These are phyloP conservation scores for Tephrocybe sp. DNA, from an alignment of 768 basidiomycete genomes.

Conservation along the genomic window DNA sequence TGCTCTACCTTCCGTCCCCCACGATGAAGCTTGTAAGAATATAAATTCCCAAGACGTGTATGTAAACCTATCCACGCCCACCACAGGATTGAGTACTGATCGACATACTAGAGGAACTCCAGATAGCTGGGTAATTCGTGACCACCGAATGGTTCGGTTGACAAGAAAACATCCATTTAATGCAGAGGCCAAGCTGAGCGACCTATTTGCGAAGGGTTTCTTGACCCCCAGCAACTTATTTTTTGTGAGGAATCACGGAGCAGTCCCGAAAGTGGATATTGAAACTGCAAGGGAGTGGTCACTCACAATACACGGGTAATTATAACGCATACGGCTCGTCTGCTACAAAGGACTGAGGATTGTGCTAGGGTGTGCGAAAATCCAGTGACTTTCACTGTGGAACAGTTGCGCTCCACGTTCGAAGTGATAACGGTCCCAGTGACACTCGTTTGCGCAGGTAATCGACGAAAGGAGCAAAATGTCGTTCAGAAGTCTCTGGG, in stretches of 20 bases:
- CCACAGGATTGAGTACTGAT: not conserved
- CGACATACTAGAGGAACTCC: slow-evolving; percentile 17
- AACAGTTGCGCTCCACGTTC: slow-evolving; percentile 46
- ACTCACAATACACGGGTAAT: slow-evolving; percentile 41
- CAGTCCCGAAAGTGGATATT: slow-evolving; percentile 48
- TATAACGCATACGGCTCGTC: too few relatives aligned
- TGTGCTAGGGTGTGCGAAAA: slow-evolving; percentile 36
- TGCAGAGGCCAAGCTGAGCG: slow-evolving; percentile 45
- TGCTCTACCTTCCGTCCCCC: slow-evolving; percentile 4
- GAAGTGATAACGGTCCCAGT: slow-evolving; percentile 56
- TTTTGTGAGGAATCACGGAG: slow-evolving; percentile 66
- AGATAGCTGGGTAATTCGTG: slow-evolving; percentile 29
- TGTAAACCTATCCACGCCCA: not conserved
- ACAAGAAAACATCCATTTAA: slow-evolving; percentile 69
- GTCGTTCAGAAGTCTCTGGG: slow-evolving; percentile 55
- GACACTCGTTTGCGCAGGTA: slow-evolving; percentile 65
- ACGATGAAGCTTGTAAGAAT: slow-evolving; percentile 6
- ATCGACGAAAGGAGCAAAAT: slow-evolving; percentile 64
- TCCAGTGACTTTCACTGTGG: slow-evolving; percentile 39
- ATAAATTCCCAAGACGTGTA: slow-evolving; percentile 6
- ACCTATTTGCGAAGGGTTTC: slow-evolving; percentile 50
- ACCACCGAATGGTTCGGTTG: slow-evolving; percentile 42
- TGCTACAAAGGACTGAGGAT: too few relatives aligned
- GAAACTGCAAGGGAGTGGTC: slow-evolving; percentile 41
- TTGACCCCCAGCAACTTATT: slow-evolving; percentile 53